phyloP scores from a whole-genome alignment of 805 yeast genomes.

The Wickerhamiella alocasiicola region DNA sequence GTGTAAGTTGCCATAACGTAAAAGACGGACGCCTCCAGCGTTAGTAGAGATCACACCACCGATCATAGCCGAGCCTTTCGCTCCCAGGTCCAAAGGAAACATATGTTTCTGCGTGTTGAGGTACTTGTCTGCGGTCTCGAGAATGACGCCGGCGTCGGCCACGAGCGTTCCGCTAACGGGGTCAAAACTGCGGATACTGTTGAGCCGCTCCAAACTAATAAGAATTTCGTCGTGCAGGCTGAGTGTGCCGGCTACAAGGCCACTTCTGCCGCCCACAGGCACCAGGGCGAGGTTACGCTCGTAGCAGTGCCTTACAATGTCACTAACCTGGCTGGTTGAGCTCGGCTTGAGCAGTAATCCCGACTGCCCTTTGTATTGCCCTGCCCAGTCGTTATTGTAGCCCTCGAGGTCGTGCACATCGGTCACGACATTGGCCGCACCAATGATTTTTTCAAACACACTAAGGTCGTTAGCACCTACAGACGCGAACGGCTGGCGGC shows the following conservation, averaged over 20 bases:
- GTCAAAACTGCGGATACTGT: conserved; percentile 74
- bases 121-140: conserved; percentile 72
- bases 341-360: conserved; percentile 71
- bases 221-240: conserved; percentile 89
- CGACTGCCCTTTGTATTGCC: conserved; percentile 83
- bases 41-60: conserved; percentile 94
- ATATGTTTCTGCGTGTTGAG: conserved; percentile 74
- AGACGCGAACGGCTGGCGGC: conserved; percentile 3
- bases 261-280: conserved; percentile 97
- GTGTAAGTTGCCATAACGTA: conserved; percentile 84
- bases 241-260: conserved; percentile 86
- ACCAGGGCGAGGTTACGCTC: conserved; percentile 68
- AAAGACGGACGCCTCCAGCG: conserved; percentile 85
- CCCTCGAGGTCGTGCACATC: conserved; percentile 49
- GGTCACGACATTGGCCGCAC: conserved; percentile 27
- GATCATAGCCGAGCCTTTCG: conserved; percentile 91
- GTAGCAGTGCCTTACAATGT: conserved; percentile 70
- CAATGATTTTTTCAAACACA: neutral
- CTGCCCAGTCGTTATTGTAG: conserved; percentile 89
- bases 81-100: conserved; percentile 89
- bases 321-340: conserved; percentile 61
- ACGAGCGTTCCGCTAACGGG: conserved; percentile 71
- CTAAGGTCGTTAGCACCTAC: neutral
- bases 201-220: conserved; percentile 54
- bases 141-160: conserved; percentile 80